Evolutionary conservation across 1,139 yeast species (phyloP).

Genomic region (Suhomyces ambrosiae): DNA sequence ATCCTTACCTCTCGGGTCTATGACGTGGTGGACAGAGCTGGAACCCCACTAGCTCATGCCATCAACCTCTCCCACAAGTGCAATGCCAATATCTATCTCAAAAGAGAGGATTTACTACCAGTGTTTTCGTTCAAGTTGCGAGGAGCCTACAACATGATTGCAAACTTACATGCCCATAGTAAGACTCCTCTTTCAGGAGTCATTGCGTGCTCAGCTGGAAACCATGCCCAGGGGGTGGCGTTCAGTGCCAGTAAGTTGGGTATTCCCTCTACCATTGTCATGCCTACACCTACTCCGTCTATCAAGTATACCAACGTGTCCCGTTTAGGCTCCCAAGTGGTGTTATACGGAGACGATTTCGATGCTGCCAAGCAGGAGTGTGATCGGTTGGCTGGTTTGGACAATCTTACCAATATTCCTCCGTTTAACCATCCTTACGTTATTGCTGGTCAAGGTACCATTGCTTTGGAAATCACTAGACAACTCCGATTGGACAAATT

Average conservation of each 20-base stretch:
- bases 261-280: constrained; percentile 93
- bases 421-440: constrained; percentile 98
- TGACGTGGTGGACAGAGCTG: constrained; percentile 78
- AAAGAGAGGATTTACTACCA: constrained; percentile 91
- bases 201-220: constrained; percentile 97
- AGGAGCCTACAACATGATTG: constrained; percentile 97
- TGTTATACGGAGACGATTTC: constrained; percentile 88
- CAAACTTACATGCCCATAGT: constrained; percentile 64
- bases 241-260: constrained; percentile 80
- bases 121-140: constrained; percentile 94
- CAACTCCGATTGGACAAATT: constrained; percentile 79
- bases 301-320: constrained; percentile 90
- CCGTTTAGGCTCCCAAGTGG: constrained; percentile 91
- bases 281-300: constrained; percentile 97
- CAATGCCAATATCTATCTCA: constrained; percentile 72
- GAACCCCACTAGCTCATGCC: constrained; percentile 82
- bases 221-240: constrained; percentile 99
- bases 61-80: constrained; percentile 71
- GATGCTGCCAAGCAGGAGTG: constrained; percentile 93
- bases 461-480: constrained; percentile 88
- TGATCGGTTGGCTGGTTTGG: constrained; percentile 61
- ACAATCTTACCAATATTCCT: constrained; percentile 85
- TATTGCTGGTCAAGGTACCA: constrained; percentile 99
- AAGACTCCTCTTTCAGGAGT: constrained; percentile 80
- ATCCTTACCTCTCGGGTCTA: constrained; percentile 90